Evolutionary conservation across 2,329 filamentous ascomycete genomes (phyloP).

Genomic region (Fusarium staphyleae): DNA sequence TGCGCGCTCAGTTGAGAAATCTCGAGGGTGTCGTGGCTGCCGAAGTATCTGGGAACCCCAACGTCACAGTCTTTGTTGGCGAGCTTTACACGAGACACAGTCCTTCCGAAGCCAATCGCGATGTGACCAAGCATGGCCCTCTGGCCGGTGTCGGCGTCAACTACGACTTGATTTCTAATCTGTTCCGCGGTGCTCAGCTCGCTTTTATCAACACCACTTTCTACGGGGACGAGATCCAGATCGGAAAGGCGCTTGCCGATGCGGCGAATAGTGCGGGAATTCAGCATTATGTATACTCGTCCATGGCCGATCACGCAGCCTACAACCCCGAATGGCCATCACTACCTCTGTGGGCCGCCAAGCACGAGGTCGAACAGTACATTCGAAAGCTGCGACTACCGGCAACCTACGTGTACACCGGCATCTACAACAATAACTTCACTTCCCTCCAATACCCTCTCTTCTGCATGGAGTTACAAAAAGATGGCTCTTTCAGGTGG

Average conservation of each 20-base stretch:
- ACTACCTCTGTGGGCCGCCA: conserved; percentile 88
- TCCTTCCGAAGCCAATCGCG: conserved; percentile 58
- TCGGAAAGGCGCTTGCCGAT: conserved; percentile 87
- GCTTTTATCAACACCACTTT: conserved; percentile 99
- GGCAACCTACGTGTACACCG: conserved; percentile 92
- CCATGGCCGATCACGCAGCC: conserved; percentile 92
- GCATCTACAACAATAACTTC: conserved; percentile 99
- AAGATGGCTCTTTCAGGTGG: conserved; percentile 89
- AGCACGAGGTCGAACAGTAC: conserved; percentile 93
- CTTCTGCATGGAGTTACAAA: conserved; percentile 91
- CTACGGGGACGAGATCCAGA: conserved; percentile 91
- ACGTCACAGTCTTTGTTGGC: conserved; percentile 71
- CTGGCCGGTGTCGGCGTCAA: conserved; percentile 73
- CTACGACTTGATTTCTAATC: conserved; percentile 72
- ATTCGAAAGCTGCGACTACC: conserved; percentile 82
- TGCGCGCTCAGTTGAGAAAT: conserved; percentile 89
- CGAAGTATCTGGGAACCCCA: conserved; percentile 82
- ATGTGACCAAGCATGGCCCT: conserved; percentile 73
- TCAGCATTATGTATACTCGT: conserved; percentile 93
- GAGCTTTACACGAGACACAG: conserved; percentile 67
- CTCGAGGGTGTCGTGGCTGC: conserved; percentile 86
- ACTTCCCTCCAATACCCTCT: conserved; percentile 90
- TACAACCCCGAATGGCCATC: conserved; percentile 81
- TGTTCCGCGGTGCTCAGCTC: conserved; percentile 84
- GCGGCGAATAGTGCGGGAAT: conserved; percentile 85